phyloP scores from a whole-genome alignment of 306 rosid species.

The Herpetospermum pedunculosum region DNA sequence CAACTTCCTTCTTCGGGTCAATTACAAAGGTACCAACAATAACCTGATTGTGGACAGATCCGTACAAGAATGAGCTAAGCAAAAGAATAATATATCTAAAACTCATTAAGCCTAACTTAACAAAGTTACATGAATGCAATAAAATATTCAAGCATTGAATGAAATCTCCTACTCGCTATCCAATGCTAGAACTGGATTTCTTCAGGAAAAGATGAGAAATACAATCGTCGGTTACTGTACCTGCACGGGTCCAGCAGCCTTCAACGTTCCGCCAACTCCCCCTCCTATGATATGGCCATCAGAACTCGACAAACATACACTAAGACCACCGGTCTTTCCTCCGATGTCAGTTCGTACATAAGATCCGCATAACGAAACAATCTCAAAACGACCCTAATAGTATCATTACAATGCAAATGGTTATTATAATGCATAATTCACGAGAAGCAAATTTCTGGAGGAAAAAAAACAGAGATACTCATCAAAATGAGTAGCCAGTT shows the following conservation, averaged over 20 bases:
- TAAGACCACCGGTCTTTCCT: slow-evolving; percentile 70
- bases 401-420: slow-evolving; percentile 11
- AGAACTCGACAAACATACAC: slow-evolving; percentile 66
- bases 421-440: neutral
- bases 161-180: neutral
- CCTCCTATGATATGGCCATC: slow-evolving; percentile 96
- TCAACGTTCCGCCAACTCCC: slow-evolving; percentile 88
- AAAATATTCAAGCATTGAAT: neutral
- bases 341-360: slow-evolving; percentile 68
- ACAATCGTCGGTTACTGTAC: slow-evolving; percentile 22
- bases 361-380: slow-evolving; percentile 83
- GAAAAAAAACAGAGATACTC: neutral
- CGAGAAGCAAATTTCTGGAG: neutral
- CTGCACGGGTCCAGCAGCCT: slow-evolving; percentile 96
- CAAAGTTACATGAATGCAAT: neutral
- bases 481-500: neutral
- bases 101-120: neutral
- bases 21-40: slow-evolving; percentile 73
- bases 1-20: slow-evolving; percentile 54
- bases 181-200: neutral
- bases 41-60: slow-evolving; percentile 37
- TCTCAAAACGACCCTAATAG: slow-evolving; percentile 80
- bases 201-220: neutral
- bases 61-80: neutral
- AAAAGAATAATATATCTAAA: neutral